Conservation (phyloP, 1,139 yeast species). For the Saccharomyces uvarum region DNA sequence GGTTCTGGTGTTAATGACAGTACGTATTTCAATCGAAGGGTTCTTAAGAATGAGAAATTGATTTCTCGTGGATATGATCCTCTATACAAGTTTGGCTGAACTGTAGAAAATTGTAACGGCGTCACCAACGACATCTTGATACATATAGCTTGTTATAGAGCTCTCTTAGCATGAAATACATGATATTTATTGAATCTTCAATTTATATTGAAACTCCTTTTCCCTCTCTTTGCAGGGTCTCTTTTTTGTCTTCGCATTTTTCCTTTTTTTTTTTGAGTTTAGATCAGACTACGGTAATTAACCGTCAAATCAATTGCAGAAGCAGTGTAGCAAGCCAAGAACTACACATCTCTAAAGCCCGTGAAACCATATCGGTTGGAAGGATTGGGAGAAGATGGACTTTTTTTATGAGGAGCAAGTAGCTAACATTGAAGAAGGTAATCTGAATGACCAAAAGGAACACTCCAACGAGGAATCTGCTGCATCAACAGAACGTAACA, state of each 20-base stretch:
- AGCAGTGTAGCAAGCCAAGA: neutral
- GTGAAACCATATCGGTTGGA: neutral
- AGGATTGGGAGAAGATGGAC: constrained; percentile 16
- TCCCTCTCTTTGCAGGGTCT: neutral
- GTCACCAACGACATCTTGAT: constrained; percentile 47
- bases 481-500: constrained; percentile 1
- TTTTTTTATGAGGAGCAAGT: constrained; percentile 24
- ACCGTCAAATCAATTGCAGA: neutral
- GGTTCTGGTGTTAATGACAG: constrained; percentile 76
- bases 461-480: neutral
- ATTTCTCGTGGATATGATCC: constrained; percentile 82
- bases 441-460: neutral
- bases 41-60: constrained; percentile 62
- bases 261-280: neutral
- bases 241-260: neutral
- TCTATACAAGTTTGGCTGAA: constrained; percentile 64
- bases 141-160: neutral
- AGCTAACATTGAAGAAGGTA: neutral
- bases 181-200: neutral
- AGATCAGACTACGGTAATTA: neutral
- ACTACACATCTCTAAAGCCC: neutral
- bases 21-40: constrained; percentile 62
- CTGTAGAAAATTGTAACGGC: constrained; percentile 68
- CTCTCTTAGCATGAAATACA: neutral
- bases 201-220: neutral